Base-by-base conservation (phyloP, 2,329 filamentous ascomycete genomes). In the Neopestalotiopsis rosae region DNA sequence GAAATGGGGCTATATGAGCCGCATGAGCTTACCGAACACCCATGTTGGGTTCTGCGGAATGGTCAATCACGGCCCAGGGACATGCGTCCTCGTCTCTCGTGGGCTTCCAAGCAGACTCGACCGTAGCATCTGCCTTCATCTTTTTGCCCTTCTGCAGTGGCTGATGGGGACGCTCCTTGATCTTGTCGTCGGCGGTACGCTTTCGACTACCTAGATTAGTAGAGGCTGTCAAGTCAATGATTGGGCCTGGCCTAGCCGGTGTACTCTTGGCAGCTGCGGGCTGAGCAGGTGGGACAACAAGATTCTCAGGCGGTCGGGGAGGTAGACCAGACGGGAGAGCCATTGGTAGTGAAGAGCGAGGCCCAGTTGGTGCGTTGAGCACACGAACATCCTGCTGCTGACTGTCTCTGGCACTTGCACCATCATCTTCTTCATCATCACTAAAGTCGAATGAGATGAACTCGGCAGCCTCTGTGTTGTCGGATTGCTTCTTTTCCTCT, bases 381-480 rank as follows among this genome's bases (percentile, higher is more conserved):
- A 81, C 79, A n/a, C 78, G 73, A 34, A 38, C n/a, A 61, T 20
- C 24, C 20, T 49, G 30, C 17, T 57, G 56, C 17, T 57, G 56
- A 3, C 57, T 67, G 28, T 71, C 69, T 3, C 70, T 66, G 24
- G 40, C 42, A 7, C 14, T 56, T n/a, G 40, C 58, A 81, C 78
- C 24, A 74, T 28, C 73, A 4, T 30, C 57, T 4, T 77, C 82
- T 56, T 88, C 85, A 32, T 87, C 87, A 67, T 91, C 89, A 61
- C 87, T 88, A 59, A 92, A 85, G 72, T 91, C 92, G 69, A 95
- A 93, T 0, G 95, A 97, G 67, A 99, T 97, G 77, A 98, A 98
- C 73, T 99, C 95, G 69, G 92, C 91, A 28, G 87, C 85, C 61
- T 90, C 87, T 1, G 87, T 84, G 28, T 89, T 85, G 1, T 86